Base-by-base conservation (phyloP, 257 asterid genomes). In the Pogostemon cablin region DNA sequence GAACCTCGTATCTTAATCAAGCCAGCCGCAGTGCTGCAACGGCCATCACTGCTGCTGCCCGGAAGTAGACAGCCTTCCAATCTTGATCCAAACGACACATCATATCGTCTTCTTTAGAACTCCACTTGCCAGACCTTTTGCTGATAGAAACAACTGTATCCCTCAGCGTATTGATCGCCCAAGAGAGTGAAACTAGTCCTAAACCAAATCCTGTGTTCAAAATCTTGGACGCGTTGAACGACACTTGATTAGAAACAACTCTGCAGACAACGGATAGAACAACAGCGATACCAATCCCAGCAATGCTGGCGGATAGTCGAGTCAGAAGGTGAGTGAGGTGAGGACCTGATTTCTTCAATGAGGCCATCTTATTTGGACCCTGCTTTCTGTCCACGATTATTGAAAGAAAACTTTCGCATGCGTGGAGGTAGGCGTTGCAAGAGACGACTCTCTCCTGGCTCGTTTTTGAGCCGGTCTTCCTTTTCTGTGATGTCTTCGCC, bases 251-350 rank as follows among this genome's bases (percentile, higher is more conserved):
- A 67, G 87, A 83, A 25, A 80, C 87, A 12, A 88, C 86, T 72
- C 88, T 87, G 82, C 88, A 88, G 72, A 78, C 54, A 54, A 88
- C 90, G 0, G 97, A 87, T 58, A 87, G 55, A 49, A 91, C 75
- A 35, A 95, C 86, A 43, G 98, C 98, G 17, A 95, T 82, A 7
- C 98, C 99, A 0, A 95, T 86, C 25, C 99, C 99, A 0, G 99
- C 97, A 32, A 95, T 86, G 80, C 81, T 81, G 64, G 97, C 97
- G 1, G 99, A 91, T 43, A 84, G 75, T 37, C 81, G 93, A 62
- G 91, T 84, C 42, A 95, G 87, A 49, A 89, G 81, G 40, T 73
- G 80, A 39, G 97, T 89, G 48, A 95, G 83, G 62, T 88, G 88
- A 9, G 96, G 83, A 6, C 96, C 84, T 0, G 96, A 86, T 81